Percentiles rank a stretch among this genome's conserved stretches.
phyloP scores from a whole-genome alignment of 495 filamentous ascomycete genomes.

The Penicillium waksmanii region DNA sequence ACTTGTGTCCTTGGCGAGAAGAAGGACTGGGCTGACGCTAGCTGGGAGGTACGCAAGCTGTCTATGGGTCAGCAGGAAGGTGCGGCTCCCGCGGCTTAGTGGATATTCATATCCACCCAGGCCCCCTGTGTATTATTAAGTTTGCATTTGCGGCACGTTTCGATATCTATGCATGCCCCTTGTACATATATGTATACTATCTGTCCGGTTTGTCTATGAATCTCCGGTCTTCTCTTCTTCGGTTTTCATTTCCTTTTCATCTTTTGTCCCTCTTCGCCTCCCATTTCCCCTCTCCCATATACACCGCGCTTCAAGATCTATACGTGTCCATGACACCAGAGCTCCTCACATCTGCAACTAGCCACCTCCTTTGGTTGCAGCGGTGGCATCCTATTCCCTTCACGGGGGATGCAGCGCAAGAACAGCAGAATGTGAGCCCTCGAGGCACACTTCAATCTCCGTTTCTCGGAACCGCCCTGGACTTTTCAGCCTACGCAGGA shows the following conservation, averaged over 20 bases:
- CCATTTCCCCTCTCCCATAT: constrained; percentile 7
- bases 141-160: constrained; percentile 13
- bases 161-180: constrained; percentile 12
- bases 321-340: constrained; percentile 47
- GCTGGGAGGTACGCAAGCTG: constrained; percentile 50
- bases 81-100: constrained; percentile 19
- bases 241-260: not conserved
- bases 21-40: constrained; percentile 68
- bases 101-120: not conserved
- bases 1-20: constrained; percentile 80
- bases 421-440: constrained; percentile 47
- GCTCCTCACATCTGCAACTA: constrained; percentile 42
- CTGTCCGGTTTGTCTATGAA: constrained; percentile 2
- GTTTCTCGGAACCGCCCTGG: constrained; percentile 54
- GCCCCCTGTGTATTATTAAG: constrained; percentile 27
- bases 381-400: constrained; percentile 27
- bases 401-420: constrained; percentile 43
- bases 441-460: constrained; percentile 46
- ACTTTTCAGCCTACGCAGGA: constrained; percentile 50
- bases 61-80: constrained; percentile 38
- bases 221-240: constrained; percentile 4
- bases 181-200: constrained; percentile 37
- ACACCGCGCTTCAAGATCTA: constrained; percentile 31
- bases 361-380: constrained; percentile 30
- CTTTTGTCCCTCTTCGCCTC: constrained; percentile 2